Conservation (phyloP, 371 early-diverging fungal species). For the Rhizopus stolonifer region DNA sequence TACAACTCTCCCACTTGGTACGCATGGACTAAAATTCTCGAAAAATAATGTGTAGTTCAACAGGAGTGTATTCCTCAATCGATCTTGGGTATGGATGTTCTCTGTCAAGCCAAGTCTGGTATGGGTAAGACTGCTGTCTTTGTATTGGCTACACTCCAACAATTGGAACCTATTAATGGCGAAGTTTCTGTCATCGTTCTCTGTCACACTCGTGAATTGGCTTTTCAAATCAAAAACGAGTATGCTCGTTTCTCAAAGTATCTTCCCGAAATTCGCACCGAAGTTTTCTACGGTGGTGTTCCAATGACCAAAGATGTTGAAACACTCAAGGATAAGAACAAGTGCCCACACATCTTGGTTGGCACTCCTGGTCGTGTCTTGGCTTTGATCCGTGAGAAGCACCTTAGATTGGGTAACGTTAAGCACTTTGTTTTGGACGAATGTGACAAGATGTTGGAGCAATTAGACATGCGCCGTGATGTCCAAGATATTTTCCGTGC, state of each 20-base stretch:
- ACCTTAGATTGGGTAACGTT: conserved; percentile 75
- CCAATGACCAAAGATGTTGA: conserved; percentile 79
- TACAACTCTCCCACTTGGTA: background rate
- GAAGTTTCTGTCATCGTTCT: conserved; percentile 89
- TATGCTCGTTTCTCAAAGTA: conserved; percentile 94
- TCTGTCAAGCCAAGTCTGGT: conserved; percentile 99
- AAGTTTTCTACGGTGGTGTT: conserved; percentile 92
- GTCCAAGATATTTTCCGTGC: conserved; percentile 95
- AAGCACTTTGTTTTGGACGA: conserved; percentile 99
- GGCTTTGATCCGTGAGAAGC: conserved; percentile 83
- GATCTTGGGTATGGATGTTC: conserved; percentile 93
- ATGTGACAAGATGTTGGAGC: conserved; percentile 97
- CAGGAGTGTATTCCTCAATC: conserved; percentile 98
- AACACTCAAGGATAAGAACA: conserved; percentile 75
- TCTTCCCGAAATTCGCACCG: conserved; percentile 91
- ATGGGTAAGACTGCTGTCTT: conserved; percentile 99
- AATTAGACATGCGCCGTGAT: conserved; percentile 93
- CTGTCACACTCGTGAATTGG: conserved; percentile 98
- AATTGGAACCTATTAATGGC: conserved; percentile 83
- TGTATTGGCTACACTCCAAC: conserved; percentile 95
- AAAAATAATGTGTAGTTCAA: conserved; percentile 72
- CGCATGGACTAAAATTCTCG: no score
- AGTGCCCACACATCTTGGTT: conserved; percentile 92
- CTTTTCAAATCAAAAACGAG: conserved; percentile 97
- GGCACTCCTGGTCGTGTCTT: conserved; percentile 98